Conservation (phyloP, 495 filamentous ascomycete genomes). For the Penicillium longicatenatum region DNA sequence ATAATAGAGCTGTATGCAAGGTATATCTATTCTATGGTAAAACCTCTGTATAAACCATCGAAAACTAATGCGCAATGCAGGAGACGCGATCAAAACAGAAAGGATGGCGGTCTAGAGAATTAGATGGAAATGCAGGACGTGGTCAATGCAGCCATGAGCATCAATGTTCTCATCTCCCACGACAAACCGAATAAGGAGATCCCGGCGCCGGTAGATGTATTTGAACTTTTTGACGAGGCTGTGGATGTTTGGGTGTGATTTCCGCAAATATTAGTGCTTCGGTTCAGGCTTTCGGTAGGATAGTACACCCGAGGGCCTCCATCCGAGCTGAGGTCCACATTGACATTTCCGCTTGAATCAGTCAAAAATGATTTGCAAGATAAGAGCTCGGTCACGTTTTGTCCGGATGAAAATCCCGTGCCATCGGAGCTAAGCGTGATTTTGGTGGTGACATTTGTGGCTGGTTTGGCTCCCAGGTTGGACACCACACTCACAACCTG, state of each 20-base stretch:
- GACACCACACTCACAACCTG: constrained; percentile 26
- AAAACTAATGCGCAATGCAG: neutral
- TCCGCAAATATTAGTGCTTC: constrained; percentile 17
- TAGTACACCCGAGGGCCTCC: constrained; percentile 23
- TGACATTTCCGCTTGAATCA: constrained; percentile 18
- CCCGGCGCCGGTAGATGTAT: constrained; percentile 9
- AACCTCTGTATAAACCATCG: constrained; percentile 6
- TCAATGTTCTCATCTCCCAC: constrained; percentile 4
- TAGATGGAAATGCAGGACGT: constrained; percentile 4
- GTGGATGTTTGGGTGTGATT: constrained; percentile 12
- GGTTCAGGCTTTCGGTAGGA: constrained; percentile 19
- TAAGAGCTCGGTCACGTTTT: constrained; percentile 20
- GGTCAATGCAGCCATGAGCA: constrained; percentile 8
- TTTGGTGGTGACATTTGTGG: constrained; percentile 11
- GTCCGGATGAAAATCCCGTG: constrained; percentile 17
- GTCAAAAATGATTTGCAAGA: constrained; percentile 17
- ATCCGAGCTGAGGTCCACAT: constrained; percentile 21
- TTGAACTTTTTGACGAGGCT: constrained; percentile 13
- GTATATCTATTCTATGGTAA: constrained; percentile 12
- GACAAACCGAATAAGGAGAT: constrained; percentile 10
- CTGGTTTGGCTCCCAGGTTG: constrained; percentile 19
- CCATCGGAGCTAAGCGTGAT: constrained; percentile 18
- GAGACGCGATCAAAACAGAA: neutral
- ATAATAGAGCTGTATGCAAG: neutral
- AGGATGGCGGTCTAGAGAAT: constrained; percentile 6